Percentiles rank a stretch among this genome's conserved stretches.
Conservation (phyloP, 345 rosid species). For the Citrus glauca region DNA sequence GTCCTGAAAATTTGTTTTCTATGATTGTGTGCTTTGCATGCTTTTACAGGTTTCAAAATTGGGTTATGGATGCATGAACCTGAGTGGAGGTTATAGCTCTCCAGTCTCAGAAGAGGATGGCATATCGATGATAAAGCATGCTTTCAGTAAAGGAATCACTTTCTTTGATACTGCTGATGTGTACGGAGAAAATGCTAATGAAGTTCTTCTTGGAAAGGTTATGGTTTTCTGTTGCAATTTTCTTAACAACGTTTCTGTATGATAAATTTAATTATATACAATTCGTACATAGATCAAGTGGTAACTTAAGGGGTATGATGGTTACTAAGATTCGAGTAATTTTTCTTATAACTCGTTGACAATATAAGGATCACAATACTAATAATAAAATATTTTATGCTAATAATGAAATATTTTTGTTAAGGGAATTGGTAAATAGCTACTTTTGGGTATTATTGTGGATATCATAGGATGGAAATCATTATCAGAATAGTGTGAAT, state of each 20-base stretch:
- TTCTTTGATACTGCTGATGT: slow-evolving; percentile 36
- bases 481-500: neutral
- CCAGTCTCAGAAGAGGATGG: slow-evolving; percentile 41
- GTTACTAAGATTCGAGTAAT: neutral
- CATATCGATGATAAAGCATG: slow-evolving; percentile 33
- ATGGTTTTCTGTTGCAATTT: no score
- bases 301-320: neutral
- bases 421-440: neutral
- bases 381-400: no score
- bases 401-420: no score
- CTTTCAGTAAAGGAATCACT: slow-evolving; percentile 45
- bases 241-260: no score
- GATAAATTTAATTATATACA: no score
- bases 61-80: slow-evolving; percentile 49
- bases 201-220: neutral
- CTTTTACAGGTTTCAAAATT: slow-evolving; percentile 35
- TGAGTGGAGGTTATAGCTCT: slow-evolving; percentile 38
- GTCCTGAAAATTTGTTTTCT: no score
- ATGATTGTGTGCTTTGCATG: neutral
- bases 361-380: neutral
- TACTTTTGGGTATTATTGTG: neutral
- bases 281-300: neutral
- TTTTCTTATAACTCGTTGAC: neutral
- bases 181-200: slow-evolving; percentile 30
- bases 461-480: neutral